Conservation (phyloP, 306 rosid genomes). For the Cicer yamashitae region DNA sequence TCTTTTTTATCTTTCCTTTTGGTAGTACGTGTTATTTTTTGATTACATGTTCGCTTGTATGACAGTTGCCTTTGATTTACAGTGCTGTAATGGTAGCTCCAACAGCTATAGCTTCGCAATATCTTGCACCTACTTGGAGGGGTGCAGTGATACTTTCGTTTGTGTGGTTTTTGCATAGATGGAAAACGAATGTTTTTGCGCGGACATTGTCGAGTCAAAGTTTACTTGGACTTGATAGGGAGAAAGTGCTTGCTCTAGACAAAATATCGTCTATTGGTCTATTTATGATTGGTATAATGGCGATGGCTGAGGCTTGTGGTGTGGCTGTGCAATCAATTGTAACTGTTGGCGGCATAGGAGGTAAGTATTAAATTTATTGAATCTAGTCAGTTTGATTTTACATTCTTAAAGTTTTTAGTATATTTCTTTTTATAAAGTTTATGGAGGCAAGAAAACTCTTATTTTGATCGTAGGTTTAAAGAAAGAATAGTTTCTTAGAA, state of each 20-base stretch:
- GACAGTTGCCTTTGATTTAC: conserved; percentile 59
- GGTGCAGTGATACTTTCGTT: conserved; percentile 80
- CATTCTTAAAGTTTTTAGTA: not conserved
- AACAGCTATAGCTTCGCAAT: conserved; percentile 70
- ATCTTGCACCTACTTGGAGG: conserved; percentile 75
- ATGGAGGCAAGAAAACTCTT: conserved; percentile 25
- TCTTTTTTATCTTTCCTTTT: not conserved
- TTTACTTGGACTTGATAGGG: conserved; percentile 67
- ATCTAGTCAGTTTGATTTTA: conserved; percentile 11
- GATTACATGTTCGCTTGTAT: conserved; percentile 23
- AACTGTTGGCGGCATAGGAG: conserved; percentile 97
- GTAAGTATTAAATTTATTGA: conserved; percentile 49
- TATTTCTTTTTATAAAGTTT: conserved; percentile 8
- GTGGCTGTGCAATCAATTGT: conserved; percentile 89
- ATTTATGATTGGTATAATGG: conserved; percentile 81
- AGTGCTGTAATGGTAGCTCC: conserved; percentile 89
- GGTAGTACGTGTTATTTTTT: not conserved
- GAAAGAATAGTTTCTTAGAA: conserved; percentile 6
- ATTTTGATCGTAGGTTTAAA: not conserved
- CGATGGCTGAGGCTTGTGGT: conserved; percentile 94
- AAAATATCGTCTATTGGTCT: conserved; percentile 82
- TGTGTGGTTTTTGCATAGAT: conserved; percentile 88
- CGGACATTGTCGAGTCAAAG: conserved; percentile 56
- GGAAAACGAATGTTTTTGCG: conserved; percentile 73
- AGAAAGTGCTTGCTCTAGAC: conserved; percentile 72